A percentile compares a stretch with the other conserved stretches of the same genome.
Evolutionary conservation across 1,284 basidiomycete genomes (phyloP).

Genomic region (Waitea zeae): DNA sequence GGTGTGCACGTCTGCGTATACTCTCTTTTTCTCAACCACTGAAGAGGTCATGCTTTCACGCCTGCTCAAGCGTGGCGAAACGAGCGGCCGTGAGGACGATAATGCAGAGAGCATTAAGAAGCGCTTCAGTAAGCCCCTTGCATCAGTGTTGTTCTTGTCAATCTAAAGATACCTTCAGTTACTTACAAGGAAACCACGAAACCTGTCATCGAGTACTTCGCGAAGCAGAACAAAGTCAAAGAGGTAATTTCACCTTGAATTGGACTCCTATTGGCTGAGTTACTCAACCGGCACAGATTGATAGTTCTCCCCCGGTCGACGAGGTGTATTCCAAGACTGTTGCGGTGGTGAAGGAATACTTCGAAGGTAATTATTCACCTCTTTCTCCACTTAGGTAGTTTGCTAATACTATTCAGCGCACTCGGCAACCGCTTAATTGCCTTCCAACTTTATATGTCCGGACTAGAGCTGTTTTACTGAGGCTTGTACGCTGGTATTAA

Average conservation of each 20-base stretch:
- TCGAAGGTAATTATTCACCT: too few species aligned
- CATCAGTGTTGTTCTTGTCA: conserved; percentile 1
- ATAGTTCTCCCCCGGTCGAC: conserved; percentile 60
- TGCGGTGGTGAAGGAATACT: too few species aligned
- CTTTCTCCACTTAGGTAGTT: too few species aligned
- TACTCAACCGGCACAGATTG: conserved; percentile 32
- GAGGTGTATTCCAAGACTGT: conserved; percentile 53
- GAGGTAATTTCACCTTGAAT: conserved; percentile 34
- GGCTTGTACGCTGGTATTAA: too few species aligned
- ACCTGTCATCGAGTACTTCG: conserved; percentile 90
- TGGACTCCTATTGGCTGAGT: conserved; percentile 2
- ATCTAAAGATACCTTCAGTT: conserved; percentile 21
- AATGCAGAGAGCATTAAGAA: conserved; percentile 94
- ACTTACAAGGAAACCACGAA: conserved; percentile 90
- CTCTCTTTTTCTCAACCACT: conserved; percentile 83
- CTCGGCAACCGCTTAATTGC: too few species aligned
- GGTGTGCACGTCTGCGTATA: conserved; percentile 61
- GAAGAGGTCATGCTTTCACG: conserved; percentile 82
- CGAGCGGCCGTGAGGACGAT: conserved; percentile 91
- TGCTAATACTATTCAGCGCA: too few species aligned
- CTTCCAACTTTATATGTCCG: too few species aligned
- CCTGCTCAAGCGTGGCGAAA: conserved; percentile 81
- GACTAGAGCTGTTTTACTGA: too few species aligned
- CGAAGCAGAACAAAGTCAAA: conserved; percentile 54
- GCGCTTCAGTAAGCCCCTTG: conserved; percentile 61